Evolutionary conservation across 768 basidiomycete genomes (phyloP).

Genomic region (Nidula microcarpa): DNA sequence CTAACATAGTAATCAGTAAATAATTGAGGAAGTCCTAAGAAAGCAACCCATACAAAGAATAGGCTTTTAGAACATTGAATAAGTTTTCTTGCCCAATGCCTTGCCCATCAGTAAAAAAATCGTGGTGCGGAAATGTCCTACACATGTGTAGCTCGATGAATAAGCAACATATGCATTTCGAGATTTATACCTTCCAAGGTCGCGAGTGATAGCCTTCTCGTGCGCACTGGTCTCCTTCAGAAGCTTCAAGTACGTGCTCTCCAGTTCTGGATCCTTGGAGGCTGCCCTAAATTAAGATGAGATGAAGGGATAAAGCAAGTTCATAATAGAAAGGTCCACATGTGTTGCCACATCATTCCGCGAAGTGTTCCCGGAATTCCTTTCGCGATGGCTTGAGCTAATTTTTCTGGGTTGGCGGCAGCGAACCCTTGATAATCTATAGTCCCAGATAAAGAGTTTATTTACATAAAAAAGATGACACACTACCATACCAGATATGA

Average conservation of each 20-base stretch:
- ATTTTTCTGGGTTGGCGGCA: slow-evolving; percentile 65
- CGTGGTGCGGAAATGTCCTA: slow-evolving; percentile 95
- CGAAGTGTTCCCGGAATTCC: slow-evolving; percentile 87
- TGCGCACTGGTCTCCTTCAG: slow-evolving; percentile 83
- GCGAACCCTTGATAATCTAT: slow-evolving; percentile 90
- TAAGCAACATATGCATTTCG: slow-evolving; percentile 7
- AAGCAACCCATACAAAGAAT: slow-evolving; percentile 67
- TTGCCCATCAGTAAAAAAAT: slow-evolving; percentile 91
- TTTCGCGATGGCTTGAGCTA: slow-evolving; percentile 86
- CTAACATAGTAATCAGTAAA: slow-evolving; percentile 26
- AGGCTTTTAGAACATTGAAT: slow-evolving; percentile 97
- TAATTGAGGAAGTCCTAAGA: background rate
- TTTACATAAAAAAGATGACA: background rate
- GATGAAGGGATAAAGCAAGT: too few relatives aligned
- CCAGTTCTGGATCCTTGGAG: slow-evolving; percentile 87
- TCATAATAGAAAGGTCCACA: slow-evolving; percentile 40
- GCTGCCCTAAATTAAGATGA: slow-evolving; percentile 66
- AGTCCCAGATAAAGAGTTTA: slow-evolving; percentile 3
- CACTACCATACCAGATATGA: slow-evolving; percentile 67
- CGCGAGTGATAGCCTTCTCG: slow-evolving; percentile 92
- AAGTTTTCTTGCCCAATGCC: slow-evolving; percentile 97
- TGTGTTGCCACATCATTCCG: slow-evolving; percentile 97
- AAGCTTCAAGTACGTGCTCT: slow-evolving; percentile 75
- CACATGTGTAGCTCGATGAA: slow-evolving; percentile 2
- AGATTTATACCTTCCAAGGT: slow-evolving; percentile 70